Percentiles rank a stretch among this genome's conserved stretches.
Conservation (phyloP, 345 rosid species). For the Aurinia saxatilis region DNA sequence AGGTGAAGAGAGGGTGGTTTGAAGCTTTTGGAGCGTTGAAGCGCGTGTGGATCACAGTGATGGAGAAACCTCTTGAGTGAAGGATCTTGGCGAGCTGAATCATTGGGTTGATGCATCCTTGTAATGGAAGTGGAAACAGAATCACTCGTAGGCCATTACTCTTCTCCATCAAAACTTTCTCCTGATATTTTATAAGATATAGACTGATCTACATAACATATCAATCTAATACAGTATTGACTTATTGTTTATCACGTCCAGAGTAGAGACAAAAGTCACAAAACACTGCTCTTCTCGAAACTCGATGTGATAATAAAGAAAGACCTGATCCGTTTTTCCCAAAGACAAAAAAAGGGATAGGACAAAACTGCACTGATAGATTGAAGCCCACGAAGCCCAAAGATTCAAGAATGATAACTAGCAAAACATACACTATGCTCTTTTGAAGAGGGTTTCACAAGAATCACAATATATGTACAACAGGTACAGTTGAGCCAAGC, state of each 20-base stretch:
- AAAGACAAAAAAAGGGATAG: too few relatives aligned
- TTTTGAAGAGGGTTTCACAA: too few relatives aligned
- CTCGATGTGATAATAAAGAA: slow-evolving; percentile 5
- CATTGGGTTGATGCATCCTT: slow-evolving; percentile 61
- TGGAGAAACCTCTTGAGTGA: slow-evolving; percentile 32
- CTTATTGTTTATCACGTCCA: too few relatives aligned
- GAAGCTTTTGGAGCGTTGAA: slow-evolving; percentile 28
- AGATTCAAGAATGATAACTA: too few relatives aligned
- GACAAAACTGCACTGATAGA: too few relatives aligned
- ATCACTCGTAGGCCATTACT: slow-evolving; percentile 25
- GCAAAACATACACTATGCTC: background rate
- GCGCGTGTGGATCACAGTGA: slow-evolving; percentile 47
- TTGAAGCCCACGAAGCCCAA: too few relatives aligned
- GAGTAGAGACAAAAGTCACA: slow-evolving; percentile 2
- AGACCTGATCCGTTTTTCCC: background rate
- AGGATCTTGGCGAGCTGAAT: slow-evolving; percentile 60
- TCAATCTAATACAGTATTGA: too few relatives aligned
- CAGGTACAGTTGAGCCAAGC: background rate
- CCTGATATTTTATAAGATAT: background rate
- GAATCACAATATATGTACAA: background rate
- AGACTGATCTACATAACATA: background rate
- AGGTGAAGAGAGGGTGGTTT: slow-evolving; percentile 23
- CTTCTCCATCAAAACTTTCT: slow-evolving; percentile 19
- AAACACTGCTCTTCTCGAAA: too few relatives aligned
- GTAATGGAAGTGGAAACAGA: slow-evolving; percentile 49